phyloP scores from a whole-genome alignment of 176 grass and related monocot genomes.

The Carex cristatella region DNA sequence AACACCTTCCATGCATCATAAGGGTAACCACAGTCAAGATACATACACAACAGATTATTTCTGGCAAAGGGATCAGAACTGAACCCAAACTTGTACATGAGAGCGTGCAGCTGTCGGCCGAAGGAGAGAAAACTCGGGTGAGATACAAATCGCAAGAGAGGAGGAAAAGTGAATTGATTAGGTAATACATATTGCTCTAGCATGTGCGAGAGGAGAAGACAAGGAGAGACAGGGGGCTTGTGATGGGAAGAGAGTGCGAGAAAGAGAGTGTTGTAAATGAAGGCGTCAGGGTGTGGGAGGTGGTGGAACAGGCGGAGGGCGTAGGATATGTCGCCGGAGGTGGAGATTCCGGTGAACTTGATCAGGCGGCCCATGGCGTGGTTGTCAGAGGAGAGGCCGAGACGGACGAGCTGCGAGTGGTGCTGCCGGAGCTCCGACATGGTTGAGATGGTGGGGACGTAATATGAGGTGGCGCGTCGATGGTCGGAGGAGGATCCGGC shows the following conservation, averaged over 20 bases:
- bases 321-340: slow-evolving; percentile 37
- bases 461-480: background rate
- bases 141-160: slow-evolving; percentile 37
- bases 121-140: slow-evolving; percentile 14
- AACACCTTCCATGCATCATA: slow-evolving; percentile 44
- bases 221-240: slow-evolving; percentile 9
- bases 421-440: slow-evolving; percentile 49
- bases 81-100: slow-evolving; percentile 64
- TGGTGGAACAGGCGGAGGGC: slow-evolving; percentile 42
- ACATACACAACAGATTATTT: slow-evolving; percentile 62
- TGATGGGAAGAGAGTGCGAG: slow-evolving; percentile 33
- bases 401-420: slow-evolving; percentile 56
- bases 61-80: slow-evolving; percentile 40
- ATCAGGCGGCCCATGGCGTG: slow-evolving; percentile 40
- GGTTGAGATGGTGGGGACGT: slow-evolving; percentile 38
- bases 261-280: slow-evolving; percentile 65
- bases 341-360: slow-evolving; percentile 50
- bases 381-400: slow-evolving; percentile 42
- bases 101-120: slow-evolving; percentile 55
- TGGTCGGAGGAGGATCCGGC: slow-evolving; percentile 6
- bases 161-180: slow-evolving; percentile 58
- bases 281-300: slow-evolving; percentile 57
- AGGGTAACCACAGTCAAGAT: slow-evolving; percentile 38
- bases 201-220: slow-evolving; percentile 8
- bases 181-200: slow-evolving; percentile 1